Evolutionary conservation across 495 filamentous ascomycete species (phyloP).

Genomic region (Aspergillus egyptiacus): DNA sequence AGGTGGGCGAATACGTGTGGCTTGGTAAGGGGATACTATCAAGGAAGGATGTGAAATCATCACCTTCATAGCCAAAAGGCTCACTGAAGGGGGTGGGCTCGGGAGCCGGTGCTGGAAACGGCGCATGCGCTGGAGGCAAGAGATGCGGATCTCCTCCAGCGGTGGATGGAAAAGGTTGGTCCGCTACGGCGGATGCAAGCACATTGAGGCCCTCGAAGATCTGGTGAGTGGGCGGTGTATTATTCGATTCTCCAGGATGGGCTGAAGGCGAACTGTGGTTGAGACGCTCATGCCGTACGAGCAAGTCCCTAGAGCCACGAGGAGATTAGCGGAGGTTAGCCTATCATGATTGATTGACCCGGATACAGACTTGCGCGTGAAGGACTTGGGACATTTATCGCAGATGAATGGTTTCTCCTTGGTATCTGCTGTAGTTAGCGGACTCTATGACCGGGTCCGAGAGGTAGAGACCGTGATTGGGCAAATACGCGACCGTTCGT

Average conservation of each 20-base stretch:
- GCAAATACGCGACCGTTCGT: conserved; percentile 40
- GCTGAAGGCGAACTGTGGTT: conserved; percentile 23
- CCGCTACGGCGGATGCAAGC: conserved; percentile 31
- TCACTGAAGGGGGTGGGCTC: conserved; percentile 28
- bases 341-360: neutral
- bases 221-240: conserved; percentile 21
- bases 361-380: conserved; percentile 35
- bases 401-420: conserved; percentile 41
- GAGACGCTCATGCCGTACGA: conserved; percentile 35
- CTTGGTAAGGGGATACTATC: conserved; percentile 38
- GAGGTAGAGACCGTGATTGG: neutral
- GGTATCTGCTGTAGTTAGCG: conserved; percentile 30
- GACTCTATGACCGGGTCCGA: neutral
- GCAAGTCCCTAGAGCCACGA: conserved; percentile 24
- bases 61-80: conserved; percentile 27
- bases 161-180: conserved; percentile 13
- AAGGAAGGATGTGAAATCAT: conserved; percentile 40
- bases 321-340: neutral
- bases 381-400: conserved; percentile 33
- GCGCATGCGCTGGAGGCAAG: conserved; percentile 10
- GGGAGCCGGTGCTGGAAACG: conserved; percentile 5
- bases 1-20: conserved; percentile 36
- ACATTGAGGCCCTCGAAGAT: conserved; percentile 29
- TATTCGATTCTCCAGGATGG: conserved; percentile 11
- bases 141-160: neutral